Conservation (phyloP, 495 filamentous ascomycete species). For the Lophiostoma macrostomum region DNA sequence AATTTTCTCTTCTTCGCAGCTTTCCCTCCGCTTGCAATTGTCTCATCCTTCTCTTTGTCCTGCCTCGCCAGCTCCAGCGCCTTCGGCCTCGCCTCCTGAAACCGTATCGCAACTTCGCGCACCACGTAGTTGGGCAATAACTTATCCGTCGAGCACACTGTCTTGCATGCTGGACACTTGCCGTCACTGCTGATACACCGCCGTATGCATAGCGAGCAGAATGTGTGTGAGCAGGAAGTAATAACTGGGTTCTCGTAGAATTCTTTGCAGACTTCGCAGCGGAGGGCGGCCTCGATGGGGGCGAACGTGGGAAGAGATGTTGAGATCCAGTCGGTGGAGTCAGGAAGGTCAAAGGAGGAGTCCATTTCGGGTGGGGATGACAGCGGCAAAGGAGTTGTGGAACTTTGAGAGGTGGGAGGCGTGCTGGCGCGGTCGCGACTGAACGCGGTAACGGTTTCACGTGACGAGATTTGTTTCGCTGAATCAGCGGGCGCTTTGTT, state of each 20-base stretch:
- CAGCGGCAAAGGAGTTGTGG: background rate
- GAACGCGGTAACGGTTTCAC: no score
- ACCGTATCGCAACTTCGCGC: constrained; percentile 79
- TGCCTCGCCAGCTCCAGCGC: constrained; percentile 61
- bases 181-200: constrained; percentile 74
- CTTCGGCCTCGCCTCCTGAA: constrained; percentile 59
- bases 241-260: constrained; percentile 92
- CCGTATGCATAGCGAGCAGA: constrained; percentile 94
- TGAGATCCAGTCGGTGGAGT: constrained; percentile 90
- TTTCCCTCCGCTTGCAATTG: constrained; percentile 22
- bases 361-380: constrained; percentile 10
- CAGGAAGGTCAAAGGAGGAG: constrained; percentile 59
- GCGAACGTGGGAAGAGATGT: constrained; percentile 71
- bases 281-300: constrained; percentile 77
- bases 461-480: no score
- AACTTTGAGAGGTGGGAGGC: constrained; percentile 1
- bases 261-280: constrained; percentile 97
- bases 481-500: no score
- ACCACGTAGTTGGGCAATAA: constrained; percentile 78
- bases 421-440: constrained; percentile 6
- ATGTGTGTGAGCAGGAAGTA: constrained; percentile 91
- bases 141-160: constrained; percentile 73
- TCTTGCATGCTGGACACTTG: constrained; percentile 81
- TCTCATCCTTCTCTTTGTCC: constrained; percentile 27
- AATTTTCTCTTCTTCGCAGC: constrained; percentile 51